Evolutionary conservation across 768 basidiomycete genomes (phyloP).

Genomic region (Leucocoprinus birnbaumii): DNA sequence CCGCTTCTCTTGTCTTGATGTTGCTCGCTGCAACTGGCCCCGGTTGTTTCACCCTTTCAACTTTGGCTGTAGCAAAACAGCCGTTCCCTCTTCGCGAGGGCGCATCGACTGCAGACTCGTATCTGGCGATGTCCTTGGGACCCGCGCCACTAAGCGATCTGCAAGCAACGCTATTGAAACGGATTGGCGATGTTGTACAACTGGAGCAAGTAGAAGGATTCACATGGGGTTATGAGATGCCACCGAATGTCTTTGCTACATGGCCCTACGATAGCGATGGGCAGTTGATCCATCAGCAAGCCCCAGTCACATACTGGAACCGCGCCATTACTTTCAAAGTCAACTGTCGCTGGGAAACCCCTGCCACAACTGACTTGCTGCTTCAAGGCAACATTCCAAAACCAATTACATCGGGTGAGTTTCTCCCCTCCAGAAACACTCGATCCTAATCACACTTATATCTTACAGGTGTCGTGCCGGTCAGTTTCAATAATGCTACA

Average conservation of each 20-base stretch:
- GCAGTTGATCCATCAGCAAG: not conserved
- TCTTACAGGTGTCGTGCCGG: no score
- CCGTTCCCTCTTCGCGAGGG: not conserved
- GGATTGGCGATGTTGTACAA: not conserved
- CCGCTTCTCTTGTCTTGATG: slow-evolving; percentile 3
- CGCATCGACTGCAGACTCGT: not conserved
- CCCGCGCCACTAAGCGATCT: not conserved
- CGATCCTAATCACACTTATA: no score
- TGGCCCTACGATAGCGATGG: not conserved
- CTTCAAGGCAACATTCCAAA: not conserved
- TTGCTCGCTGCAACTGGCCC: slow-evolving; percentile 3
- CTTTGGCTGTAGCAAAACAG: not conserved
- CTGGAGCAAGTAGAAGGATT: slow-evolving; percentile 4
- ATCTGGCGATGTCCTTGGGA: no score
- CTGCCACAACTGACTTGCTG: not conserved
- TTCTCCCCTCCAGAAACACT: no score
- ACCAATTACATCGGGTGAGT: no score
- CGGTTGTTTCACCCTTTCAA: slow-evolving; percentile 4
- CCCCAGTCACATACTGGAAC: not conserved
- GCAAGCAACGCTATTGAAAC: not conserved
- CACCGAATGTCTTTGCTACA: not conserved
- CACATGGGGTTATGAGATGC: slow-evolving; percentile 3
- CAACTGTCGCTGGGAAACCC: slow-evolving; percentile 3
- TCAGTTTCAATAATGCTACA: no score
- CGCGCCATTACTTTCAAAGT: not conserved